Percentiles rank a stretch among this genome's conserved stretches.
phyloP scores from a whole-genome alignment of 2,329 filamentous ascomycete genomes.

The Chaetomium globosum region DNA sequence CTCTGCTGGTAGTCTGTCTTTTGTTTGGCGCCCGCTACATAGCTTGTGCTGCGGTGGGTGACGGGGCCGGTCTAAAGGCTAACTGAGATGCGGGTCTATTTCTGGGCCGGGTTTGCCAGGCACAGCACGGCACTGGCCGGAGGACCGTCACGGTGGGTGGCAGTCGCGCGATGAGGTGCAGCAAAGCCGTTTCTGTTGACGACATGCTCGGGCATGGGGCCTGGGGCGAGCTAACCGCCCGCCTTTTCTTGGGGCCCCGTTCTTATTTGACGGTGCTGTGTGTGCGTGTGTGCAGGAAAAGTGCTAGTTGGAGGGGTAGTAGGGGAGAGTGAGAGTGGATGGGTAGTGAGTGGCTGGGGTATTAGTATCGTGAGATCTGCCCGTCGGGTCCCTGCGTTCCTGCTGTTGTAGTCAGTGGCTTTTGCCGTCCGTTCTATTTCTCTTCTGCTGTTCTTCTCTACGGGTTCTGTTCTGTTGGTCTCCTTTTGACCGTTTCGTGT shows the following conservation, averaged over 20 bases:
- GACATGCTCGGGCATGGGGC: not conserved
- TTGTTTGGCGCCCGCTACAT: not conserved
- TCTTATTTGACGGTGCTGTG: conserved; percentile 13
- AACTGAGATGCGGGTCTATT: conserved; percentile 4
- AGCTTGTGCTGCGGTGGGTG: not conserved
- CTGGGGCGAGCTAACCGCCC: conserved; percentile 22
- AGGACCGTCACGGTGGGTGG: conserved; percentile 12
- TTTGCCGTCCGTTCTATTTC: conserved; percentile 5
- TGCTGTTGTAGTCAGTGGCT: conserved; percentile 9
- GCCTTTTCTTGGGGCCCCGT: not conserved
- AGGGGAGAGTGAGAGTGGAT: not conserved
- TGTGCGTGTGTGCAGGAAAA: not conserved
- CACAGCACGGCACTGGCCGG: conserved; percentile 9
- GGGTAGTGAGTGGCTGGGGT: conserved; percentile 18
- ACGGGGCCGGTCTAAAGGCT: too few species aligned
- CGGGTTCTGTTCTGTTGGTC: conserved; percentile 22
- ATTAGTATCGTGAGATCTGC: conserved; percentile 30
- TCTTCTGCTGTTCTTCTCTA: conserved; percentile 1
- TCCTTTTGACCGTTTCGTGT: conserved; percentile 13
- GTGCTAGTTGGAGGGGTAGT: not conserved
- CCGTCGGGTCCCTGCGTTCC: conserved; percentile 13
- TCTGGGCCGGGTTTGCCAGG: not conserved
- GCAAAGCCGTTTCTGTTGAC: conserved; percentile 1
- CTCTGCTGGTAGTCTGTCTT: not conserved
- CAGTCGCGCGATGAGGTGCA: conserved; percentile 18